A percentile compares a stretch with the other conserved stretches of the same genome.
phyloP scores from a whole-genome alignment of 2,329 filamentous ascomycete genomes.

The Cadophora gregata region DNA sequence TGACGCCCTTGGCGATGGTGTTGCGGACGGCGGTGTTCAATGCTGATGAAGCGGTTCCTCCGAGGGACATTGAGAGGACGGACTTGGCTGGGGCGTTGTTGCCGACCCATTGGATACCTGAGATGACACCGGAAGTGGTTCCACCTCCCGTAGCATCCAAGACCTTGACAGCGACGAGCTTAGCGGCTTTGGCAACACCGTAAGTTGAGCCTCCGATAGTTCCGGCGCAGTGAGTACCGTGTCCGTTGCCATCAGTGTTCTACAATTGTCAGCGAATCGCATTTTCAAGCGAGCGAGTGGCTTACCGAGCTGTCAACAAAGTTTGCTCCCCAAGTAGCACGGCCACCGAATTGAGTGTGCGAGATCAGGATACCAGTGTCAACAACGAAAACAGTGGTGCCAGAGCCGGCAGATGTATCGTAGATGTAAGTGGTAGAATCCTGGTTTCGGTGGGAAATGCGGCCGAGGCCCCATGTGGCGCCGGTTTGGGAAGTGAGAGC shows the following conservation, averaged over 20 bases:
- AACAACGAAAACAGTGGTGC: slow-evolving; percentile 46
- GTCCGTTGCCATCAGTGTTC: slow-evolving; percentile 48
- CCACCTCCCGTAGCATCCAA: slow-evolving; percentile 44
- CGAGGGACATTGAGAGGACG: slow-evolving; percentile 63
- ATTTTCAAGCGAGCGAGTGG: slow-evolving; percentile 6
- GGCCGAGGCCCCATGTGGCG: slow-evolving; percentile 44
- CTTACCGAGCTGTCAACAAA: slow-evolving; percentile 43
- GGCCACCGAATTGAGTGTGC: slow-evolving; percentile 47
- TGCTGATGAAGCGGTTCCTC: slow-evolving; percentile 51
- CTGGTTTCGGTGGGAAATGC: slow-evolving; percentile 41
- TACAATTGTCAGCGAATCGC: slow-evolving; percentile 29
- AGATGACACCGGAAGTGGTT: slow-evolving; percentile 46
- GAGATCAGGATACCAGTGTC: slow-evolving; percentile 46
- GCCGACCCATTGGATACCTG: slow-evolving; percentile 47
- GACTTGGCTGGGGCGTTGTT: slow-evolving; percentile 45
- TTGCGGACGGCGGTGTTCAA: slow-evolving; percentile 57
- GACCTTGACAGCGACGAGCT: slow-evolving; percentile 50
- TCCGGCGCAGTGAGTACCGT: slow-evolving; percentile 51
- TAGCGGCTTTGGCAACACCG: slow-evolving; percentile 49
- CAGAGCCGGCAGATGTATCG: slow-evolving; percentile 44
- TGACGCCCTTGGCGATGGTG: slow-evolving; percentile 54
- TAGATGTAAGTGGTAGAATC: slow-evolving; percentile 43
- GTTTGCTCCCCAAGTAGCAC: slow-evolving; percentile 46
- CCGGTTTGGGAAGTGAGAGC: slow-evolving; percentile 38
- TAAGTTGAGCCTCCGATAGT: slow-evolving; percentile 49